Conservation (phyloP, 495 filamentous ascomycete genomes). For the Penicillium bialowiezense region DNA sequence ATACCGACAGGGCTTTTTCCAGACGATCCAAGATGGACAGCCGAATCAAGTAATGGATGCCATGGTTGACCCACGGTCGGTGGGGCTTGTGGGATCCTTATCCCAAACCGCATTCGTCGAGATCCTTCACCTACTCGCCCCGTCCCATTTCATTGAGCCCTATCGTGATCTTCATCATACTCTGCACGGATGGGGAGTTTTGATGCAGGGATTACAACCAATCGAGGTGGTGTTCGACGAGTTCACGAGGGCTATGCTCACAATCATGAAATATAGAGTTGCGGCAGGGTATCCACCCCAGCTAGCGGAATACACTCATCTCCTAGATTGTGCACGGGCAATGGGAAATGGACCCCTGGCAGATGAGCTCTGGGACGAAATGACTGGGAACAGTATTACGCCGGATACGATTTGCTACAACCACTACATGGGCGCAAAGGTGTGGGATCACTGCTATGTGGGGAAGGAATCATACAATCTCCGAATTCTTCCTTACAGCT, state of each 20-base stretch:
- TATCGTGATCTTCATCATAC: slow-evolving; percentile 48
- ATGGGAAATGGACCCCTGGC: slow-evolving; percentile 46
- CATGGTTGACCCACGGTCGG: slow-evolving; percentile 31
- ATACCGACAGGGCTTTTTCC: slow-evolving; percentile 22
- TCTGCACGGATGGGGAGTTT: slow-evolving; percentile 41
- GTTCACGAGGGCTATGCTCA: slow-evolving; percentile 36
- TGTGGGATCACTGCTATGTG: slow-evolving; percentile 39
- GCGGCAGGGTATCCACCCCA: slow-evolving; percentile 24
- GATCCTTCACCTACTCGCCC: slow-evolving; percentile 37
- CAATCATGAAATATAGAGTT: slow-evolving; percentile 36
- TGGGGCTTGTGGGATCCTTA: slow-evolving; percentile 30
- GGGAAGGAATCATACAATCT: slow-evolving; percentile 37
- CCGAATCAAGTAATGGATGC: slow-evolving; percentile 39
- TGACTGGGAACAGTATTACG: slow-evolving; percentile 33
- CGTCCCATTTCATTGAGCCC: slow-evolving; percentile 42
- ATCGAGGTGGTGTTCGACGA: slow-evolving; percentile 34
- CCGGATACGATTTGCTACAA: slow-evolving; percentile 59
- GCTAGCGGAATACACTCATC: slow-evolving; percentile 52
- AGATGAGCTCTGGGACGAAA: slow-evolving; percentile 49
- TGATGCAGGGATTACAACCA: slow-evolving; percentile 21
- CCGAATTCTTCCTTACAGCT: slow-evolving; percentile 38
- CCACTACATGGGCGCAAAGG: slow-evolving; percentile 46
- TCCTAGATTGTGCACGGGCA: slow-evolving; percentile 53
- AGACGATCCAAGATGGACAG: slow-evolving; percentile 30
- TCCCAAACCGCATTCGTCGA: slow-evolving; percentile 35